Base-by-base conservation (phyloP, 139 green algal genomes). In the Mesotaenium endlicherianum region DNA sequence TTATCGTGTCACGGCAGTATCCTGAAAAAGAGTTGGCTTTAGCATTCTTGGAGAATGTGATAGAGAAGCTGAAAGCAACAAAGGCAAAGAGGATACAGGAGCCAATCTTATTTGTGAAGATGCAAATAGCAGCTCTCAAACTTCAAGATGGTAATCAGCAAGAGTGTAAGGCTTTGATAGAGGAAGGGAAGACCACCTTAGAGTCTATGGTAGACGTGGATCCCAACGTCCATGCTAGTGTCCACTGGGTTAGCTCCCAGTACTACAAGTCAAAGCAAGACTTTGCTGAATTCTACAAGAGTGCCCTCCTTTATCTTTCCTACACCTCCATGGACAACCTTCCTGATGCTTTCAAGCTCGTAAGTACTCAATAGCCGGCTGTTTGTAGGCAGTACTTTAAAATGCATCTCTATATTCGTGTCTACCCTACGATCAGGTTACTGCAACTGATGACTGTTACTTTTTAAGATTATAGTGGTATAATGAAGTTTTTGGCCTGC, bases 201-300 rank as follows among this genome's bases (percentile, higher is more conserved):
- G 92, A 93, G 38, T 70, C 16, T 4, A 70, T 95, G 45, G 59
- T 77, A 1, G 93, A 96, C 50, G 90, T 96, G 30, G 95, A 99
- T 90, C 94, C 95, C 2, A 86, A 83, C 26, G 95, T 99, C 30
- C 92, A 83, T 58, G 95, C 96, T 4, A 88, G 88, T 34, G 93
- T 98, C 5, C 91, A 97, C 87, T 97, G 94, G 57, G 92, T 97
- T 3, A 88, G 88, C 45, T 94, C 90, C 42, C 90, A 95, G 77
- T 96, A 94, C 77, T 85, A 94, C 90, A 98, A 98, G 88, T 69
- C 88, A 5, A 80, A 93, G 81, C 86, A 92, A 76, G 88, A 97
- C 77, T 98, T 95, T 85, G 94, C 93, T 0, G 93, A 94, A 68
- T 99, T 97, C 89, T 98, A 97, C 92, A 84, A 88, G 59, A 90